Evolutionary conservation across 352 stramenopile species (phyloP).

Genomic region (Pelagophyceae sp.): DNA sequence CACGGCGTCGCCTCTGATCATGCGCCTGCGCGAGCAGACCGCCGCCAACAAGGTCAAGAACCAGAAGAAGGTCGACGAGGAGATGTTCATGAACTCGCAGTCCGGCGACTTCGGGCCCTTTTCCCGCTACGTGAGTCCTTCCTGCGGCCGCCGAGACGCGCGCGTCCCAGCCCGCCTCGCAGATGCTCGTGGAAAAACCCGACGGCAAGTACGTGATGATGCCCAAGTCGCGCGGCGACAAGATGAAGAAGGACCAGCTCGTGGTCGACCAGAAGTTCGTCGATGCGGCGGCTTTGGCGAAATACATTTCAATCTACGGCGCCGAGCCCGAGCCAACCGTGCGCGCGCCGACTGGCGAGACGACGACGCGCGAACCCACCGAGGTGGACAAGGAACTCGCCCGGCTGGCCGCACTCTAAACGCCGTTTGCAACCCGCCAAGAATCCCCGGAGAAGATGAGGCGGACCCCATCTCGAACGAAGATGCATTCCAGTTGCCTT

Average conservation of each 20-base stretch:
- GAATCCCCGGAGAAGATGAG: too few species aligned
- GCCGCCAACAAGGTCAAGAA: not conserved
- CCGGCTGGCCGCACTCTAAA: too few species aligned
- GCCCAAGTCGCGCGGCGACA: not conserved
- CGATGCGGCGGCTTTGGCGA: not conserved
- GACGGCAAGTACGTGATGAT: constrained; percentile 3
- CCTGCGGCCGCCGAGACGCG: too few species aligned
- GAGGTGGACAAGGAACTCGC: too few species aligned
- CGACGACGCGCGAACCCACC: too few species aligned
- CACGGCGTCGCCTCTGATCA: not conserved
- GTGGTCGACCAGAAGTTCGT: not conserved
- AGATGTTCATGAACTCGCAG: constrained; percentile 1
- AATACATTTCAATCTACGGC: too few species aligned
- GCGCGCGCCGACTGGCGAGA: too few species aligned
- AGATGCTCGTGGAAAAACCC: not conserved
- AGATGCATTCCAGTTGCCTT: too few species aligned
- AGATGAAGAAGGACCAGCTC: not conserved
- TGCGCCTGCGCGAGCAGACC: not conserved
- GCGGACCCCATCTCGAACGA: too few species aligned
- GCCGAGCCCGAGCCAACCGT: too few species aligned
- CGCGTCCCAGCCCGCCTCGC: too few species aligned
- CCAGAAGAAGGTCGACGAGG: not conserved
- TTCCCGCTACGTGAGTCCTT: not conserved
- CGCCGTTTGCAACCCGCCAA: too few species aligned
- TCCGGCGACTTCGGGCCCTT: constrained; percentile 4